Evolutionary conservation across 345 rosid genomes (phyloP), one percentile per base, ranked within the genome.

Genomic region (Populus nigra): DNA sequence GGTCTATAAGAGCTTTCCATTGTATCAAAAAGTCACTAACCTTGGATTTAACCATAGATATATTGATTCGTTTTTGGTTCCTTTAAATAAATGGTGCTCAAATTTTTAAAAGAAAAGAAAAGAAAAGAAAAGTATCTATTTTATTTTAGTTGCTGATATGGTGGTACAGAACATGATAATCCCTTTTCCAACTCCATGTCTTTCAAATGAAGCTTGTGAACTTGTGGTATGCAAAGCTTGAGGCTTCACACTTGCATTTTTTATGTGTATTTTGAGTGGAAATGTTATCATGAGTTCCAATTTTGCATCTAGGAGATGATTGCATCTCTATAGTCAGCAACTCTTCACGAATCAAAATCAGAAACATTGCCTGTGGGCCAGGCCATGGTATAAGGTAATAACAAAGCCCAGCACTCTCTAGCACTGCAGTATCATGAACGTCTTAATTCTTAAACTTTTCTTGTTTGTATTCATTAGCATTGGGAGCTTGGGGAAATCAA

Each of bases 341-440:
- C 80, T 91, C 99, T 50, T 90, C 99, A 10, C 78, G 79, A 82
- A 89, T 95, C 83, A 84, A 66, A 59, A 84, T 95, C 82, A 88
- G 79, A 73, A 88, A 89, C 79, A 70, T 91, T 75, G 78, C 73
- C 11, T 95, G 99, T 74, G 98, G 99, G n/a, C 97, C 99, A 84
- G 99, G 99, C 76, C 98, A 95, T 75, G 98, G 99, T 75, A 91
- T 95, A 80, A 95, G 99, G 98, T 95, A 83, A 79, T 50, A 35
- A 39, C 8, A 77, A 36, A 65, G 68, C 45, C 71, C 65, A 47
- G 45, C 33, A 6, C 10, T 33, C 9, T 33, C 23, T 59, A 36
- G 50, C 45, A 73, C 39, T 62, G 53, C 65, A 49, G 27, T 23
- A 66, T 23, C 38, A 25, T 23, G 59, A 68, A 36, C 9, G 36